Conservation (phyloP, 805 yeast genomes). For the Yarrowia phangngaensis region DNA sequence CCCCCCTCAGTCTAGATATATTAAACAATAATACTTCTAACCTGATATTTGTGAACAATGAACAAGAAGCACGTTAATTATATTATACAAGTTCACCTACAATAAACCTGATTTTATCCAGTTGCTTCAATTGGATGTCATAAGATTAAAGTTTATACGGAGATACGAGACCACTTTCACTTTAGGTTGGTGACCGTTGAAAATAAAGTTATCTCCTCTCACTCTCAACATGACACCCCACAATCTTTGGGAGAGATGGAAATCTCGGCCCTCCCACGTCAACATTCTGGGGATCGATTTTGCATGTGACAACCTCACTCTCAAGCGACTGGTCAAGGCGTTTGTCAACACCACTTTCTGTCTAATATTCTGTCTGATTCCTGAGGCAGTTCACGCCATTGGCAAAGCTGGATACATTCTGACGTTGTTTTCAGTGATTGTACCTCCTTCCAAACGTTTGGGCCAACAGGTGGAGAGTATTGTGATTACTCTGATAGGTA, state of each 20-base stretch:
- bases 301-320: slow-evolving; percentile 13
- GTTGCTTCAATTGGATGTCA: no score
- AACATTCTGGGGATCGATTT: slow-evolving; percentile 4
- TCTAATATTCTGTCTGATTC: slow-evolving; percentile 20
- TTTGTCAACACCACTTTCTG: slow-evolving; percentile 6
- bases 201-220: not conserved
- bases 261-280: slow-evolving; percentile 15
- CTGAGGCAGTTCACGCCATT: slow-evolving; percentile 6
- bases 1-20: no score
- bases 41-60: no score
- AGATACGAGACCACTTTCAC: no score
- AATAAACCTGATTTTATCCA: no score
- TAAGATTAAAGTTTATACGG: no score
- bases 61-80: no score
- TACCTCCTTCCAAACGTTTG: slow-evolving; percentile 15
- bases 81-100: no score
- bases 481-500: slow-evolving; percentile 30
- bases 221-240: slow-evolving; percentile 1
- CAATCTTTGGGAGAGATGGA: slow-evolving; percentile 20
- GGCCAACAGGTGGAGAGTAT: slow-evolving; percentile 15
- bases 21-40: no score
- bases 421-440: slow-evolving; percentile 13
- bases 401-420: slow-evolving; percentile 19
- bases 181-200: no score
- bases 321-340: slow-evolving; percentile 15